Evolutionary conservation across 306 rosid species (phyloP).

Genomic region (Abrus pulchellus): DNA sequence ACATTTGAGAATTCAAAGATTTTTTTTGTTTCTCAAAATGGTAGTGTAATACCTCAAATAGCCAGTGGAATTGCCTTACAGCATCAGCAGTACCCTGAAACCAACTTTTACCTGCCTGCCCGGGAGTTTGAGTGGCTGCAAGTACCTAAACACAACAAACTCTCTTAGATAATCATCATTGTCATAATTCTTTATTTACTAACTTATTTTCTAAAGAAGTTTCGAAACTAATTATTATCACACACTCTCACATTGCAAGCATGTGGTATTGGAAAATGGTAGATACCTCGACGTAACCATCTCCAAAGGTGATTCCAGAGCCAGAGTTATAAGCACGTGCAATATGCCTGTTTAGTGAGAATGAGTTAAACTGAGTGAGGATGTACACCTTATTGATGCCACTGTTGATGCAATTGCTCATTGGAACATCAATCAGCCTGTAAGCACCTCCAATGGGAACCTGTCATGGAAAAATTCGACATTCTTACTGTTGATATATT

Average conservation of each 20-base stretch:
- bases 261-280: constrained; percentile 5
- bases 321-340: constrained; percentile 89
- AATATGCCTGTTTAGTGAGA: constrained; percentile 91
- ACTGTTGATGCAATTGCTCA: constrained; percentile 98
- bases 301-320: constrained; percentile 77
- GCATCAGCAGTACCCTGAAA: constrained; percentile 99
- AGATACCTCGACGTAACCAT: constrained; percentile 86
- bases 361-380: constrained; percentile 94
- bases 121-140: constrained; percentile 99
- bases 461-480: constrained; percentile 46
- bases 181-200: not conserved
- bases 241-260: constrained; percentile 22
- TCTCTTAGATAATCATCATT: not conserved
- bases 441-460: constrained; percentile 96
- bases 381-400: constrained; percentile 96
- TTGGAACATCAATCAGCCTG: constrained; percentile 93
- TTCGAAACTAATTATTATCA: not conserved
- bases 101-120: constrained; percentile 86
- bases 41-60: constrained; percentile 78
- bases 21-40: not conserved
- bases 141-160: constrained; percentile 67
- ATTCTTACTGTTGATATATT: too few relatives aligned
- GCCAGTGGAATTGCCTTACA: constrained; percentile 99
- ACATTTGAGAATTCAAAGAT: not conserved
- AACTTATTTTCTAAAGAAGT: not conserved